A percentile compares a stretch with the other conserved stretches of the same genome.
phyloP scores from a whole-genome alignment of 441 rosid genomes.

The Lepidium campestre region DNA sequence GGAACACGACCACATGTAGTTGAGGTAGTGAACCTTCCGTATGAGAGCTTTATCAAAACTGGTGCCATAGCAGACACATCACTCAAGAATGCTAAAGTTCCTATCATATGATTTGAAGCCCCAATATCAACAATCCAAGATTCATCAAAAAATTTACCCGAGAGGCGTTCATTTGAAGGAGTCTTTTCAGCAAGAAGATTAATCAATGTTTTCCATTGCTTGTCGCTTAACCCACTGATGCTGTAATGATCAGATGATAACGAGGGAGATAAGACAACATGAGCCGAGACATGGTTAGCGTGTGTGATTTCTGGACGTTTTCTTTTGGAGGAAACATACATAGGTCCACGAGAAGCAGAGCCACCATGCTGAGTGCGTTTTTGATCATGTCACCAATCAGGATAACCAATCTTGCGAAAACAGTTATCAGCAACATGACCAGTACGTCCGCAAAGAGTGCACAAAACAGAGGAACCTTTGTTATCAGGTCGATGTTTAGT shows the following conservation, averaged over 20 bases:
- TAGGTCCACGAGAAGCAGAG: neutral
- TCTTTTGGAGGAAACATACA: too few relatives aligned
- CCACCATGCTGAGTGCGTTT: too few relatives aligned
- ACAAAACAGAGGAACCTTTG: too few relatives aligned
- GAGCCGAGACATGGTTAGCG: too few relatives aligned
- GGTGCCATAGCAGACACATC: neutral
- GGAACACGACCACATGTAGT: accelerated
- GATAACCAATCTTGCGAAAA: too few relatives aligned
- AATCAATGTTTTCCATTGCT: neutral
- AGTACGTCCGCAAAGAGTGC: too few relatives aligned
- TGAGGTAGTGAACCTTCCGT: neutral
- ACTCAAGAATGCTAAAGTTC: accelerated
- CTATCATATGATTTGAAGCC: neutral
- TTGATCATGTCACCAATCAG: too few relatives aligned
- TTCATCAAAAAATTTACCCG: neutral
- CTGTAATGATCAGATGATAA: too few relatives aligned
- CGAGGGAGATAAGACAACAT: too few relatives aligned
- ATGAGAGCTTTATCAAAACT: neutral
- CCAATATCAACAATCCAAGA: neutral
- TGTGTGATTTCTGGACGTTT: too few relatives aligned
- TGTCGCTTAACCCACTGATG: neutral
- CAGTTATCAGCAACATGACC: too few relatives aligned
- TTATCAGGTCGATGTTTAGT: too few relatives aligned
- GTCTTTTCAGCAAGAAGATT: neutral
- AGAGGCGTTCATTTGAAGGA: neutral